Evolutionary conservation across 164 flowering plant genomes (phyloP), one percentile per base, ranked within the genome.

Genomic region (Annona cherimola): DNA sequence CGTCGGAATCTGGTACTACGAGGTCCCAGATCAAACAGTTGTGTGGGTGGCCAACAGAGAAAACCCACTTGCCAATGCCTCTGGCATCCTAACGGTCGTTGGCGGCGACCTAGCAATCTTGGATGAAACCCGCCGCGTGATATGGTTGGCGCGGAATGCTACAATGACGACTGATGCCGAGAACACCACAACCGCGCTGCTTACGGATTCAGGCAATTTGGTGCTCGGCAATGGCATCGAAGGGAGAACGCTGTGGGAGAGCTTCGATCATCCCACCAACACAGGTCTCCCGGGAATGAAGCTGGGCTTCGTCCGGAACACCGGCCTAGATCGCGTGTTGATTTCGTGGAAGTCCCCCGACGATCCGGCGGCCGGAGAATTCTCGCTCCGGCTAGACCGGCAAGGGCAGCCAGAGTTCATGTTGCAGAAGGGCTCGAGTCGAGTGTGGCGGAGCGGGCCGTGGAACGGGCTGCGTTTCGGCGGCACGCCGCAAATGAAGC

Each of bases 41-140:
- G 85, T 87, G 0, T 89, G 93, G 90, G 86, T 87, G 1, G 90
- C 93, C 5, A 89, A 87, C 81, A 76, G 89, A 71, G 82, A 81
- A 76, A 54, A 4, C 66, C 89, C 93, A 59, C 42, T 87, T 42
- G 62, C 70, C 0, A 76, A 82, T 61, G 75, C 79, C 18, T 68
- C 87, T 0, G 83, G 80, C 19, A 54, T 39, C 11, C 39, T 85
- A 41, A 75, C 67, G 50, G 67, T 85, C 12, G 63, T 57, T 5
- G 70, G 70, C 19, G 84, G 86, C 8, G 81, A 78, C 66, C 20
- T 86, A 5, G 79, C 69, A 9, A 67, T 67, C n/a, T 4, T 63
- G 43, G 7, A 19, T 14, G 66, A 11, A 12, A 18, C 9, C 9
- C 44, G 11, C 1, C 5, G 9, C 43, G 35, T 66, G 45, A 26